These are phyloP conservation scores for Hymenoscyphus linearis DNA, from an alignment of 2,329 filamentous ascomycete genomes.

Conservation along the genomic window DNA sequence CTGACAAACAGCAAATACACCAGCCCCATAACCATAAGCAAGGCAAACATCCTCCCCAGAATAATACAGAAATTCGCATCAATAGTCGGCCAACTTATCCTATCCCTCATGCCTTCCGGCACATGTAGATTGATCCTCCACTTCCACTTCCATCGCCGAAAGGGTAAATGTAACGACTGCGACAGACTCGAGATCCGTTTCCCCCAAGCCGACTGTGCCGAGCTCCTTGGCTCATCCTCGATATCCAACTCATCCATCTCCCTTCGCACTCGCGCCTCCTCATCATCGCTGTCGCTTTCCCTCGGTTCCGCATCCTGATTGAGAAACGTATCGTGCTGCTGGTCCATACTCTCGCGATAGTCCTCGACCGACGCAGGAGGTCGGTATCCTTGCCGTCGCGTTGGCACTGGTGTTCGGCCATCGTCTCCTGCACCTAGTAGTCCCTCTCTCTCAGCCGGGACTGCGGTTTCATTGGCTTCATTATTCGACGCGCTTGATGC, in stretches of 20 bases:
- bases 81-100: constrained; percentile 25
- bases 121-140: constrained; percentile 12
- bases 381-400: constrained; percentile 58
- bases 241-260: constrained; percentile 90
- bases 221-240: constrained; percentile 58
- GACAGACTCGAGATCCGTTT: constrained; percentile 34
- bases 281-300: constrained; percentile 42
- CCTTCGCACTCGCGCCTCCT: constrained; percentile 63
- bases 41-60: constrained; percentile 66
- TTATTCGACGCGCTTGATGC: constrained; percentile 49
- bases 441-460: constrained; percentile 72
- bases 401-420: constrained; percentile 34
- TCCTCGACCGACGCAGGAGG: constrained; percentile 79
- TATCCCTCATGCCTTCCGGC: constrained; percentile 13
- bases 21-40: constrained; percentile 69
- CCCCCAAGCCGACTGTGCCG: constrained; percentile 28
- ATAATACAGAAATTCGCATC: constrained; percentile 49
- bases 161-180: constrained; percentile 30
- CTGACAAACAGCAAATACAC: constrained; percentile 83
- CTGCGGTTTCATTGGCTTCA: constrained; percentile 47
- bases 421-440: constrained; percentile 54
- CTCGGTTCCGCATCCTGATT: constrained; percentile 46
- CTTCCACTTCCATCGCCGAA: constrained; percentile 28
- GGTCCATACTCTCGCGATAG: constrained; percentile 23
- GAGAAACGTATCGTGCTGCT: constrained; percentile 40